phyloP scores from a whole-genome alignment of 768 basidiomycete species.

The Termitomyces sp. region DNA sequence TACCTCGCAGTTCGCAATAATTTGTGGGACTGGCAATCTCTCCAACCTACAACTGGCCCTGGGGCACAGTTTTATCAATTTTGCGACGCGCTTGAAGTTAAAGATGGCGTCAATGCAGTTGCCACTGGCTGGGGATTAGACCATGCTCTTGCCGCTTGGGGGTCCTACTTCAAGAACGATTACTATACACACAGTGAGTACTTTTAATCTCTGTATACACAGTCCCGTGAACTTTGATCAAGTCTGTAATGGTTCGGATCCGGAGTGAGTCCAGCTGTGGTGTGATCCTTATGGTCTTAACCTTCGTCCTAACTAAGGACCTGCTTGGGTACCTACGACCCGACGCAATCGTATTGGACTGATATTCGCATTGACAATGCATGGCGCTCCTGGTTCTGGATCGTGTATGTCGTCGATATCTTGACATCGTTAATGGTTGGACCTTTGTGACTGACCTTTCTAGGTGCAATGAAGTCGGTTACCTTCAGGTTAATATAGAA shows the following conservation, averaged over 20 bases:
- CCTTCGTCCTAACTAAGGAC: slow-evolving; percentile 17
- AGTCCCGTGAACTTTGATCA: background rate
- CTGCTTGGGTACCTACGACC: slow-evolving; percentile 39
- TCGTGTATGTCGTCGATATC: slow-evolving; percentile 46
- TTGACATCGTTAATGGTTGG: background rate
- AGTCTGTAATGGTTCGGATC: slow-evolving; percentile 48
- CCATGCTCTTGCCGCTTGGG: slow-evolving; percentile 57
- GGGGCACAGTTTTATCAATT: slow-evolving; percentile 48
- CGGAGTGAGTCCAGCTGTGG: slow-evolving; percentile 36
- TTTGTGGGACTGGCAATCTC: slow-evolving; percentile 63
- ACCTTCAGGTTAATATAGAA: slow-evolving; percentile 36
- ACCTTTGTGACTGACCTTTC: slow-evolving; percentile 1
- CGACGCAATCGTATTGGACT: slow-evolving; percentile 40
- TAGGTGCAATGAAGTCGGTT: slow-evolving; percentile 71
- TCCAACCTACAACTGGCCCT: slow-evolving; percentile 47
- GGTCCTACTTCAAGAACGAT: slow-evolving; percentile 45
- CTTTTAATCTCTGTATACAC: background rate
- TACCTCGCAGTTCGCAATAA: slow-evolving; percentile 47
- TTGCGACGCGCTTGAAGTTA: slow-evolving; percentile 65
- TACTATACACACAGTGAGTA: slow-evolving; percentile 44
- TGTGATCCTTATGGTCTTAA: background rate
- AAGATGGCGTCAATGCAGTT: slow-evolving; percentile 45
- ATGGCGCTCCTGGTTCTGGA: slow-evolving; percentile 66
- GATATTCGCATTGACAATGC: slow-evolving; percentile 50
- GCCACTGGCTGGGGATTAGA: slow-evolving; percentile 56